Conservation (phyloP, 495 filamentous ascomycete genomes). For the Podospora pseudopauciseta region DNA sequence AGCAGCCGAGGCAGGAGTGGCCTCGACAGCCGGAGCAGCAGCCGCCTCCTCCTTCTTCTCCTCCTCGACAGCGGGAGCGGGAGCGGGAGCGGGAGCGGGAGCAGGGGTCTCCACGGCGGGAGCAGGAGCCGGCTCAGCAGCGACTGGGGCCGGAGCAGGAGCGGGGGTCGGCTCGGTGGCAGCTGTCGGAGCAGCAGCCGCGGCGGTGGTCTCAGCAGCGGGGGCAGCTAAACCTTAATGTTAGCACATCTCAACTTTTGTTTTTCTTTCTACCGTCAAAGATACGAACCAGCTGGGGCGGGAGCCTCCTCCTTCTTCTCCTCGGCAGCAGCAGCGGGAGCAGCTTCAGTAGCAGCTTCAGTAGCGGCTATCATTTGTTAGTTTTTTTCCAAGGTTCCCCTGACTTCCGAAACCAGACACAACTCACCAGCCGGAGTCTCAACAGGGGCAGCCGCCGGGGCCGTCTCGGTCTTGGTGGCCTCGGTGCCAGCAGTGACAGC, state of each 20-base stretch:
- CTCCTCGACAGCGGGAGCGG: constrained; percentile 17
- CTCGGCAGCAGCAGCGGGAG: constrained; percentile 16
- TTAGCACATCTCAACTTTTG: not conserved
- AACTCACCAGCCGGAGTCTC: constrained; percentile 10
- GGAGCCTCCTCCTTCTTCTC: constrained; percentile 14
- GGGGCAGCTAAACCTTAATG: constrained; percentile 7
- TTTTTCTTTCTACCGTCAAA: not conserved
- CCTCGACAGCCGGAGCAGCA: constrained; percentile 17
- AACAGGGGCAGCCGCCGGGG: constrained; percentile 15
- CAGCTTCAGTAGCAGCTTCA: constrained; percentile 9
- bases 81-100: constrained; percentile 3
- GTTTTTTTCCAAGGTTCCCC: not conserved
- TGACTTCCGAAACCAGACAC: not conserved
- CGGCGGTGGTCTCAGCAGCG: constrained; percentile 11
- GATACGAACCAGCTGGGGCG: not conserved
- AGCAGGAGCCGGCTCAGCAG: constrained; percentile 7
- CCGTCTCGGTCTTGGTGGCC: constrained; percentile 22
- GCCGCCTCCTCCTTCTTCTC: constrained; percentile 23
- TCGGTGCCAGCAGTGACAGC: constrained; percentile 18
- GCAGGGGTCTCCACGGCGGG: constrained; percentile 14
- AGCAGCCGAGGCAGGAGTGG: constrained; percentile 13
- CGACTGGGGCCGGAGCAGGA: constrained; percentile 5
- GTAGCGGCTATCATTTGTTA: constrained; percentile 2
- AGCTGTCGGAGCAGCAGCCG: constrained; percentile 4
- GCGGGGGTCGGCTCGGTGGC: constrained; percentile 1